phyloP scores from a whole-genome alignment of 495 filamentous ascomycete genomes.

The Aspergillus nidulans region DNA sequence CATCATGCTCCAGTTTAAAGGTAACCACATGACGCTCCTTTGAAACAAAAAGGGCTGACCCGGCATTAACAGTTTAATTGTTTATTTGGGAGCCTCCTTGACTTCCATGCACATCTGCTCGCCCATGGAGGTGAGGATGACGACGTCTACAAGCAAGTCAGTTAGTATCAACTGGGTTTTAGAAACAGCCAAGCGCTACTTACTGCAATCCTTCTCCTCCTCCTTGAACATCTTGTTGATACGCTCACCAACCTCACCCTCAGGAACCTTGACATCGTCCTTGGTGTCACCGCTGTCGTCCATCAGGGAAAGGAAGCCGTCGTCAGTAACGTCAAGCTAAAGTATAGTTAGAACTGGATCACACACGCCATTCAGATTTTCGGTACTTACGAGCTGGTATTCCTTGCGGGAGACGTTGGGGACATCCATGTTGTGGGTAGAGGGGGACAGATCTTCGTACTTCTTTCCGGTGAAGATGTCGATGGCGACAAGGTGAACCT shows the following conservation, averaged over 20 bases:
- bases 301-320: slow-evolving; percentile 89
- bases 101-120: slow-evolving; percentile 89
- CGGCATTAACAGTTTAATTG: slow-evolving; percentile 26
- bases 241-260: slow-evolving; percentile 79
- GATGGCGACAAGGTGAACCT: slow-evolving; percentile 94
- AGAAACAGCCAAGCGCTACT: slow-evolving; percentile 35
- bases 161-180: slow-evolving; percentile 3
- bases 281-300: slow-evolving; percentile 74
- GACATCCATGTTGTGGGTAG: slow-evolving; percentile 99
- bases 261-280: slow-evolving; percentile 92
- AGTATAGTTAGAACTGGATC: background rate
- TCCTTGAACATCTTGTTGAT: slow-evolving; percentile 69
- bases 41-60: slow-evolving; percentile 33
- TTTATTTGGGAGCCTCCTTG: slow-evolving; percentile 73
- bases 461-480: slow-evolving; percentile 99
- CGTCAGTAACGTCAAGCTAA: slow-evolving; percentile 83
- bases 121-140: slow-evolving; percentile 90
- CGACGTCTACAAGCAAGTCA: slow-evolving; percentile 58
- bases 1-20: slow-evolving; percentile 28
- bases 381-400: slow-evolving; percentile 79
- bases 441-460: slow-evolving; percentile 97
- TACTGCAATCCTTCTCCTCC: slow-evolving; percentile 80
- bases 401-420: slow-evolving; percentile 85
- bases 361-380: background rate
- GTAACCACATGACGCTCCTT: slow-evolving; percentile 27